Percentiles rank a stretch among this genome's conserved stretches.
These are phyloP conservation scores for Rhamnella rubrinervis DNA, from an alignment of 331 rosid genomes.

Conservation along the genomic window DNA sequence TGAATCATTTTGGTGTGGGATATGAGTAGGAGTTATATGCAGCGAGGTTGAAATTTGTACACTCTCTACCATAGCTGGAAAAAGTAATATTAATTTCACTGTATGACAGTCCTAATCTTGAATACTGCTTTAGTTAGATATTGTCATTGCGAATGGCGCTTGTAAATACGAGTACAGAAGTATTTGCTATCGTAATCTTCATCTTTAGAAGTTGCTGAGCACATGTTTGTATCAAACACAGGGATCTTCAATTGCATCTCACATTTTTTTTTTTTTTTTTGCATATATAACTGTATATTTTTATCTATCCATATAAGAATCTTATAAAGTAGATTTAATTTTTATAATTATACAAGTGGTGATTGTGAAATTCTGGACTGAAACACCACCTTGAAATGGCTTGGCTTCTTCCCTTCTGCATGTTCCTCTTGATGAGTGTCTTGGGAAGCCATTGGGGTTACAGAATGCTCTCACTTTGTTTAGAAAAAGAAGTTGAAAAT, in stretches of 20 bases:
- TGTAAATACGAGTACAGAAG: background rate
- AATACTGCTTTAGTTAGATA: constrained; percentile 5
- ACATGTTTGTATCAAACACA: background rate
- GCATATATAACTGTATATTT: too few species aligned
- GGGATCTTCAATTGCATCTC: background rate
- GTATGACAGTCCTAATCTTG: background rate
- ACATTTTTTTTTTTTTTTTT: background rate
- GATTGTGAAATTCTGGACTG: background rate
- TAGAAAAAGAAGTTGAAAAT: too few species aligned
- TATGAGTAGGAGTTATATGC: constrained; percentile 13
- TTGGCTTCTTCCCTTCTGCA: too few species aligned
- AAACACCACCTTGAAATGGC: too few species aligned
- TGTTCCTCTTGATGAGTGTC: too few species aligned
- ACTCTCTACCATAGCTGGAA: background rate
- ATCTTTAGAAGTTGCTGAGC: background rate
- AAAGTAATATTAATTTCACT: background rate
- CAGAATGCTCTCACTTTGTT: too few species aligned
- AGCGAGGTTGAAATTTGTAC: constrained; percentile 8
- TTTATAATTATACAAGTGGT: background rate
- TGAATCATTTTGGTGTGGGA: constrained; percentile 4
- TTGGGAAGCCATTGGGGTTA: too few species aligned
- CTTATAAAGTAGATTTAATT: background rate
- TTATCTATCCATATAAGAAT: background rate
- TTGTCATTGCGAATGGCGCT: constrained; percentile 4
- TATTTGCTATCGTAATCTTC: background rate